Percentiles rank a stretch among this genome's conserved stretches.
Conservation (phyloP, 2,329 filamentous ascomycete genomes). For the Apiospora hydei region DNA sequence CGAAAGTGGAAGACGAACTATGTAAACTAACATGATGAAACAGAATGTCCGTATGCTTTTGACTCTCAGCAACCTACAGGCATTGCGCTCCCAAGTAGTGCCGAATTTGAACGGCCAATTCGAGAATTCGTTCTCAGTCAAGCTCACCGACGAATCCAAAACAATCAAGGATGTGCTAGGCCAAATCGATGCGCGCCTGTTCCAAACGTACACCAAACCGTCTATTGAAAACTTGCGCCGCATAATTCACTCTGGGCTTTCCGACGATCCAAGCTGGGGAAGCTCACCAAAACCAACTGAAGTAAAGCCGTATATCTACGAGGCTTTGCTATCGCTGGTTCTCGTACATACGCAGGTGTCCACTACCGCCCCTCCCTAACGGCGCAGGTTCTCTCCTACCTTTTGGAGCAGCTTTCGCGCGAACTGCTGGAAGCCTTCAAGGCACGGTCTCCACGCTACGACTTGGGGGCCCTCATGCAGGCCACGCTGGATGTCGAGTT, state of each 20-base stretch:
- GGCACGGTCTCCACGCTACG: slow-evolving; percentile 69
- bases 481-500: slow-evolving; percentile 98
- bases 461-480: slow-evolving; percentile 87
- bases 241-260: slow-evolving; percentile 78
- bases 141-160: slow-evolving; percentile 91
- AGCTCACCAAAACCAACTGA: slow-evolving; percentile 72
- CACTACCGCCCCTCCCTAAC: slow-evolving; percentile 80
- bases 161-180: slow-evolving; percentile 89
- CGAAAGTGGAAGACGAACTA: neutral
- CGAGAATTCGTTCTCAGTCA: slow-evolving; percentile 91
- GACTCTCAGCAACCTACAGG: slow-evolving; percentile 90
- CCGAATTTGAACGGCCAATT: slow-evolving; percentile 91
- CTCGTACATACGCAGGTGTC: slow-evolving; percentile 91
- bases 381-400: slow-evolving; percentile 80
- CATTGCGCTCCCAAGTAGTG: slow-evolving; percentile 81
- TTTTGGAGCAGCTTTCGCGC: slow-evolving; percentile 81
- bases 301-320: slow-evolving; percentile 89
- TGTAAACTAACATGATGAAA: slow-evolving; percentile 36
- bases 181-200: slow-evolving; percentile 90
- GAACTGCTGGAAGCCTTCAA: slow-evolving; percentile 85
- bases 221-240: slow-evolving; percentile 71
- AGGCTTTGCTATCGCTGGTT: slow-evolving; percentile 83
- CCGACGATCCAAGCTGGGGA: slow-evolving; percentile 69
- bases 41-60: slow-evolving; percentile 93
- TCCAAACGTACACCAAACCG: slow-evolving; percentile 89